Conservation (phyloP, 495 filamentous ascomycete genomes). For the Bacidia rubella region DNA sequence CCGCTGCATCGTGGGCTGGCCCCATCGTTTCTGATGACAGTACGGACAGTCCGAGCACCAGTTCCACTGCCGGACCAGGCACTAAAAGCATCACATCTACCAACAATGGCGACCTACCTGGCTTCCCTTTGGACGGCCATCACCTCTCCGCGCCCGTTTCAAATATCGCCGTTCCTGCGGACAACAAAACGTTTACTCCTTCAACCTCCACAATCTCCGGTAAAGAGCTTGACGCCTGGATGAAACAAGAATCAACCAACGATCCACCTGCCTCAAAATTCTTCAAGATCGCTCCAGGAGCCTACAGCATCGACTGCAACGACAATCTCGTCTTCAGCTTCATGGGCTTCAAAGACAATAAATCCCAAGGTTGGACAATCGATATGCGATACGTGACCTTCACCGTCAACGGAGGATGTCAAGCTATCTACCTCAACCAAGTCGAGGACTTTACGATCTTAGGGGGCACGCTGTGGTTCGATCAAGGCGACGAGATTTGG, state of each 20-base stretch:
- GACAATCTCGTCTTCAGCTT: slow-evolving; percentile 1
- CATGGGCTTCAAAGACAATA: background rate
- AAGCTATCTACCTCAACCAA: slow-evolving; percentile 8
- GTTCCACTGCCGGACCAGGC: background rate
- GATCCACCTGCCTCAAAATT: slow-evolving; percentile 1
- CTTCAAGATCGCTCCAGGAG: background rate
- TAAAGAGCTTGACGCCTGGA: background rate
- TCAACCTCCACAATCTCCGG: background rate
- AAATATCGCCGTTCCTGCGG: background rate
- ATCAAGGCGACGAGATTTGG: slow-evolving; percentile 2
- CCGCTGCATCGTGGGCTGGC: background rate
- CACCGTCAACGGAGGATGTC: background rate
- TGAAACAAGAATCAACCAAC: background rate
- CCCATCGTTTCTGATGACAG: background rate
- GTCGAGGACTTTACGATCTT: slow-evolving; percentile 5
- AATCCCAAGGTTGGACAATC: slow-evolving; percentile 3
- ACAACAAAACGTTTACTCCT: background rate
- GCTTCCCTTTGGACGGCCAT: background rate
- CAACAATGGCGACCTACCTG: background rate
- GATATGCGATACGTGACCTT: slow-evolving; percentile 6
- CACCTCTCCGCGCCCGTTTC: background rate
- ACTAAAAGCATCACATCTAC: background rate
- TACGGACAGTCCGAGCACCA: background rate
- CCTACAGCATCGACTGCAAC: background rate
- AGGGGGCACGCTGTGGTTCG: slow-evolving; percentile 7